Conservation (phyloP, 2,329 filamentous ascomycete species). For the Fusarium dlaminii region DNA sequence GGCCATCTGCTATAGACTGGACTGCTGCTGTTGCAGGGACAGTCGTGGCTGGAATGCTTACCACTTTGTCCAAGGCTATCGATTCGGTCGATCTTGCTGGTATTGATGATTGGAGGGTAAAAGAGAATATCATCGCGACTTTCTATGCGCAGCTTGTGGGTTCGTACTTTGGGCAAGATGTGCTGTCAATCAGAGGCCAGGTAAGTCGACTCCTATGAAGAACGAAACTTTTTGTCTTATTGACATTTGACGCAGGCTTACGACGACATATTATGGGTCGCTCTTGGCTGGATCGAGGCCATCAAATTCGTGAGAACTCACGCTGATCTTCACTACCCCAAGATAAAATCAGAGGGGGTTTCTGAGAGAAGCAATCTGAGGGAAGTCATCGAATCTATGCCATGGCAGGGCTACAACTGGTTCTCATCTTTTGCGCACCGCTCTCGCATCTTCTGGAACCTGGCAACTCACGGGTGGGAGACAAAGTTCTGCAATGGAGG, state of each 20-base stretch:
- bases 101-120: slow-evolving; percentile 56
- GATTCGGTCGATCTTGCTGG: slow-evolving; percentile 48
- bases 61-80: slow-evolving; percentile 73
- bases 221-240: background rate
- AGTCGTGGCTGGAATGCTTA: slow-evolving; percentile 77
- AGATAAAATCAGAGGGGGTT: background rate
- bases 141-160: slow-evolving; percentile 81
- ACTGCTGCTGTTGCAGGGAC: slow-evolving; percentile 87
- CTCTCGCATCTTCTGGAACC: slow-evolving; percentile 84
- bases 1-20: slow-evolving; percentile 92
- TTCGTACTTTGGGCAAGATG: slow-evolving; percentile 89
- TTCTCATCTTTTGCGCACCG: slow-evolving; percentile 82
- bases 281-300: slow-evolving; percentile 87
- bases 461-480: slow-evolving; percentile 84
- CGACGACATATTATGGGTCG: slow-evolving; percentile 96
- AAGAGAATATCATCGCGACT: slow-evolving; percentile 82
- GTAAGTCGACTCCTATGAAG: slow-evolving; percentile 32
- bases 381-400: slow-evolving; percentile 51
- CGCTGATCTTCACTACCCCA: slow-evolving; percentile 67
- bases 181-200: slow-evolving; percentile 74
- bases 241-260: slow-evolving; percentile 68
- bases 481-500: slow-evolving; percentile 82
- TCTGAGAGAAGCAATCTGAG: slow-evolving; percentile 36
- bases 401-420: slow-evolving; percentile 84
- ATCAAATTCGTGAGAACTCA: slow-evolving; percentile 81